These are phyloP conservation scores for Lachnellula occidentalis DNA, from an alignment of 2,329 filamentous ascomycete genomes.

Conservation along the genomic window DNA sequence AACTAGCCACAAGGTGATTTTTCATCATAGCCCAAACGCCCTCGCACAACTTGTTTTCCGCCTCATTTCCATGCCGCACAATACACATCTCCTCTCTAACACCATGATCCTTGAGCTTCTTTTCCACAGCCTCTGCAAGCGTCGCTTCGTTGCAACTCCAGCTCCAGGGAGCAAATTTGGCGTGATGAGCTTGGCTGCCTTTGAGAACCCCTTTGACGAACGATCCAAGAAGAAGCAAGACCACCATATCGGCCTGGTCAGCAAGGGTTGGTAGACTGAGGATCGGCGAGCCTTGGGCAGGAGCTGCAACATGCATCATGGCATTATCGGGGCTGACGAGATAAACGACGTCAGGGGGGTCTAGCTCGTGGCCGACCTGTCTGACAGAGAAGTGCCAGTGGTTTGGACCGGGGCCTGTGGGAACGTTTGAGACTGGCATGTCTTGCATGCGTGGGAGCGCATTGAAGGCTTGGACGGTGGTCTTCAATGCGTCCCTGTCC, in stretches of 20 bases:
- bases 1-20: no score
- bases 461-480: neutral
- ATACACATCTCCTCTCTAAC: neutral
- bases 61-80: neutral
- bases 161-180: constrained; percentile 2
- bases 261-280: neutral
- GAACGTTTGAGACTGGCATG: neutral
- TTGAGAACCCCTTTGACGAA: neutral
- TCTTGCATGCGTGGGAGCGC: neutral
- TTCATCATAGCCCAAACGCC: neutral
- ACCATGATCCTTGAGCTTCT: neutral
- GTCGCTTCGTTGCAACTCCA: neutral
- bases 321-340: neutral
- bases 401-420: neutral
- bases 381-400: neutral
- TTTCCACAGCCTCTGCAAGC: neutral
- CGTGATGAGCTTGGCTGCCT: neutral
- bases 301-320: neutral
- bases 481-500: neutral
- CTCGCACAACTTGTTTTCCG: neutral
- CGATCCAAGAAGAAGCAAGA: neutral
- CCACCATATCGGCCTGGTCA: neutral
- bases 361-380: neutral
- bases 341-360: neutral
- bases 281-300: neutral